Percentiles rank a stretch among this genome's conserved stretches.
phyloP scores from a whole-genome alignment of 805 yeast genomes.

The Lipomyces anomalus region DNA sequence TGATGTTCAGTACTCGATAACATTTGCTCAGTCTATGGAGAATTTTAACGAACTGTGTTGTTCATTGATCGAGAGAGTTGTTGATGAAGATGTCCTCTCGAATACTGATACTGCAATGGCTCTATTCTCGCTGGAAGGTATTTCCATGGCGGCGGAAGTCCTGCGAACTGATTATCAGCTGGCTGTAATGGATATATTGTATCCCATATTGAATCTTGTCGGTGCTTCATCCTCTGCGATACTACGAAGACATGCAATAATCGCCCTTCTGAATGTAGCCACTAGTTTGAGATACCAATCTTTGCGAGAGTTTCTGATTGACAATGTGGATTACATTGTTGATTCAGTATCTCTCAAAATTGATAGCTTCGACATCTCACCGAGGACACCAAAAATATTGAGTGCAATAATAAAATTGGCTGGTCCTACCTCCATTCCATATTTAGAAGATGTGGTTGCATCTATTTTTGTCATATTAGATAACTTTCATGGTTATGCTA shows the following conservation, averaged over 20 bases:
- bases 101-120: conserved; percentile 8
- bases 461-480: conserved; percentile 75
- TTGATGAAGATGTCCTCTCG: conserved; percentile 11
- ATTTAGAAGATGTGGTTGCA: conserved; percentile 65
- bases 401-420: conserved; percentile 64
- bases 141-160: conserved; percentile 21
- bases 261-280: conserved; percentile 49
- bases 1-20: conserved; percentile 9
- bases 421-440: conserved; percentile 59
- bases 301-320: conserved; percentile 48
- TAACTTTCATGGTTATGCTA: conserved; percentile 74
- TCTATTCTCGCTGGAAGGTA: conserved; percentile 24
- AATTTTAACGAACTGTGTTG: conserved; percentile 11
- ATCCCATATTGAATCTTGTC: conserved; percentile 70
- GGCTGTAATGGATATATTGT: conserved; percentile 65
- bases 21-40: conserved; percentile 11
- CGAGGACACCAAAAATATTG: conserved; percentile 65
- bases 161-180: conserved; percentile 40
- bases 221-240: conserved; percentile 38
- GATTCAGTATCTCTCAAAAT: conserved; percentile 71
- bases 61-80: conserved; percentile 7
- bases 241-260: conserved; percentile 48
- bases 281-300: conserved; percentile 46
- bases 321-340: conserved; percentile 72
- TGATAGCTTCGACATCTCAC: conserved; percentile 65